Percentiles rank a stretch among this genome's conserved stretches.
phyloP scores from a whole-genome alignment of 2,329 filamentous ascomycete genomes.

The Colletotrichum simmondsii region DNA sequence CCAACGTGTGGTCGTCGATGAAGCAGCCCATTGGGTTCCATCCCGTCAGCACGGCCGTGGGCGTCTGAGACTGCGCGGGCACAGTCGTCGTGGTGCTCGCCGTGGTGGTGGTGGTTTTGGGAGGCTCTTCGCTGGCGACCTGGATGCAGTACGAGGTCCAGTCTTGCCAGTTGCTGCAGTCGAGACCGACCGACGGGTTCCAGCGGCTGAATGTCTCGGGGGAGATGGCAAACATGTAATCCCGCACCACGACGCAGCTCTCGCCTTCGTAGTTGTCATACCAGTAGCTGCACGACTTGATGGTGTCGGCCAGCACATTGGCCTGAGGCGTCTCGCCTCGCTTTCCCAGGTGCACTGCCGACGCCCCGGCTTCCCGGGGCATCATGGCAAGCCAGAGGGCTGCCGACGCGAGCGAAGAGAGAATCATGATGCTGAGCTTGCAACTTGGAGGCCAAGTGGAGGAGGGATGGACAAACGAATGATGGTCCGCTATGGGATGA shows the following conservation, averaged over 20 bases:
- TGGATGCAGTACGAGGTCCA: not conserved
- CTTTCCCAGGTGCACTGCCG: slow-evolving; percentile 13
- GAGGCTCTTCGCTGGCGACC: not conserved
- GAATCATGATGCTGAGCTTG: slow-evolving; percentile 13
- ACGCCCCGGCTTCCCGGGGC: slow-evolving; percentile 1
- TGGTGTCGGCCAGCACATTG: not conserved
- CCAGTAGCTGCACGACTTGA: slow-evolving; percentile 23
- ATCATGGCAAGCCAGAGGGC: slow-evolving; percentile 10
- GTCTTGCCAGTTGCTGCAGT: not conserved
- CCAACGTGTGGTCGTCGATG: not conserved
- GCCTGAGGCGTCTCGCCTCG: not conserved
- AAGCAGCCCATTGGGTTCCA: not conserved
- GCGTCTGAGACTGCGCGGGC: slow-evolving; percentile 37
- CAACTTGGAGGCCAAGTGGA: slow-evolving; percentile 2
- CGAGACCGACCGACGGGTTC: not conserved
- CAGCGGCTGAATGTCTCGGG: slow-evolving; percentile 34
- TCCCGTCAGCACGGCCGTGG: slow-evolving; percentile 2
- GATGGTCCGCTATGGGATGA: slow-evolving; percentile 10
- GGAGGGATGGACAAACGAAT: slow-evolving; percentile 12
- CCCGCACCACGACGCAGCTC: slow-evolving; percentile 29
- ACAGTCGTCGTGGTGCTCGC: not conserved
- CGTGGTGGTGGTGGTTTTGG: not conserved
- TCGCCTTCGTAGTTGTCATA: slow-evolving; percentile 32
- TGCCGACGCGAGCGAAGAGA: slow-evolving; percentile 12
- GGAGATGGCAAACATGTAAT: slow-evolving; percentile 26